Conservation (phyloP, 257 asterid species). For the Ophiorrhiza pumila region DNA sequence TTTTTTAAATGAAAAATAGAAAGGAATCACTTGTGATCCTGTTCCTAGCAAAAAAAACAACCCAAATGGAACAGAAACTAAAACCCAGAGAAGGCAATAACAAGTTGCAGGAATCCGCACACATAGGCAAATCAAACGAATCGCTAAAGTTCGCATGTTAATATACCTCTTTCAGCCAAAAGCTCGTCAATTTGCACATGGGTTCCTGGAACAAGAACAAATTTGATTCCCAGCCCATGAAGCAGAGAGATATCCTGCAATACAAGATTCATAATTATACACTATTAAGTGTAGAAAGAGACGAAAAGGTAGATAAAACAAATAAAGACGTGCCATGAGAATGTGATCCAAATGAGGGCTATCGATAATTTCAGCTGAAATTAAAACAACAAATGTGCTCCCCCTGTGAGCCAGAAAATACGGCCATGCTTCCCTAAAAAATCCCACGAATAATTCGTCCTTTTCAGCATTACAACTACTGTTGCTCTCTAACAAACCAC, state of each 20-base stretch:
- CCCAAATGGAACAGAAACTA: constrained; percentile 4
- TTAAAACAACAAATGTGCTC: constrained; percentile 79
- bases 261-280: background rate
- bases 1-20: too few species aligned
- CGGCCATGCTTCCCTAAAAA: constrained; percentile 92
- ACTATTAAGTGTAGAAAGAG: background rate
- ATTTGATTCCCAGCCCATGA: constrained; percentile 90
- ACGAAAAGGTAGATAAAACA: background rate
- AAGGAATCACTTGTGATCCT: too few species aligned
- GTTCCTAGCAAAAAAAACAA: too few species aligned
- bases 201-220: constrained; percentile 94
- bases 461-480: constrained; percentile 19
- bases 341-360: constrained; percentile 64
- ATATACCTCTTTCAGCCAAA: constrained; percentile 64
- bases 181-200: constrained; percentile 88
- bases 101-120: background rate
- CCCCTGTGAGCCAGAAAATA: constrained; percentile 88
- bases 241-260: constrained; percentile 87
- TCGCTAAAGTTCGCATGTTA: background rate
- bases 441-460: constrained; percentile 74
- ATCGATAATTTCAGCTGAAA: constrained; percentile 84
- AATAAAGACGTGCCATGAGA: constrained; percentile 62
- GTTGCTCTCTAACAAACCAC: constrained; percentile 27
- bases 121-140: background rate
- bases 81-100: background rate